Conservation (phyloP, 2,329 filamentous ascomycete genomes). For the Mollisiaceae sp. region DNA sequence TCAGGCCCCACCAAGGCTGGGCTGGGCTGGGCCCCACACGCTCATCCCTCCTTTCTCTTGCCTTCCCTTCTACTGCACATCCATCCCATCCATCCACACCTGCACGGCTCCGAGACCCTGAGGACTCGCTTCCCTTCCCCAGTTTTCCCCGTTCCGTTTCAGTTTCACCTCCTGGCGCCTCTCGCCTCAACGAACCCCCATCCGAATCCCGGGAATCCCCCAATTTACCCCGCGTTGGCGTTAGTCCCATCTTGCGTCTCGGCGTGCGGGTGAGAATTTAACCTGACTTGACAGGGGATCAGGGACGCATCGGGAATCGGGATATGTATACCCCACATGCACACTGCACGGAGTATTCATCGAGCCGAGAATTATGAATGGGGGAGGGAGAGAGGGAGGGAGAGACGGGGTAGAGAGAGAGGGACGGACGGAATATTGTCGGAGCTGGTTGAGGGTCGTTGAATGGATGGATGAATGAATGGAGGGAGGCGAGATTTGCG, state of each 20-base stretch:
- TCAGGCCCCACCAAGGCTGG: conserved; percentile 15
- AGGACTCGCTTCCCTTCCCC: not conserved
- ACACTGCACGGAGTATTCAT: not conserved
- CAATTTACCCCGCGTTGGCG: conserved; percentile 8
- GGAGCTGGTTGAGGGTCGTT: not conserved
- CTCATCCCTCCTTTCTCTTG: not conserved
- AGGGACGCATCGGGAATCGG: too few species aligned
- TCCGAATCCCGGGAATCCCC: conserved; percentile 3
- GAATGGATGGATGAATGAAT: too few species aligned
- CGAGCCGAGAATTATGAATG: not conserved
- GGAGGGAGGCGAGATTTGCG: too few species aligned
- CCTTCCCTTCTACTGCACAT: too few species aligned
- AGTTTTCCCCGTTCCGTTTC: not conserved
- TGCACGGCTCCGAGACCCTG: not conserved
- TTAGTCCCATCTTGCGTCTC: not conserved
- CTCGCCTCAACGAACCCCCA: too few species aligned
- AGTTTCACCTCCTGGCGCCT: not conserved
- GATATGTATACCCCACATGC: not conserved
- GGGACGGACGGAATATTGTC: not conserved
- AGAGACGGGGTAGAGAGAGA: too few species aligned
- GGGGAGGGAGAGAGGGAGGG: too few species aligned
- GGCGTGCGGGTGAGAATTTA: too few species aligned
- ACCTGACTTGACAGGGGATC: too few species aligned
- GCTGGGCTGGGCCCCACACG: not conserved
- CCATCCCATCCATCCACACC: too few species aligned